These are phyloP conservation scores for Yamadazyma diospyri DNA, from an alignment of 1,139 yeast species.

Conservation along the genomic window DNA sequence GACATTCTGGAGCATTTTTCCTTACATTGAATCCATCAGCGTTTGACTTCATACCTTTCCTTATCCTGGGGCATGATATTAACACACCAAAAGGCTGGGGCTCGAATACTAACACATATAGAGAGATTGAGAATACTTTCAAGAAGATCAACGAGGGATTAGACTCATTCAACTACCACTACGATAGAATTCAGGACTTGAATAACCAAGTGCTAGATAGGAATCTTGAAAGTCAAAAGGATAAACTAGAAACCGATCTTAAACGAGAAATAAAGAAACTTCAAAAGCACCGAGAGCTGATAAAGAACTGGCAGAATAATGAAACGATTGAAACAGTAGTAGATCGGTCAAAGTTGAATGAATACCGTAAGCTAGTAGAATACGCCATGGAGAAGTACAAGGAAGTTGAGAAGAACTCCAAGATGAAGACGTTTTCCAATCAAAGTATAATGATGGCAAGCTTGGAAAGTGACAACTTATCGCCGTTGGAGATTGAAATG, in stretches of 20 bases:
- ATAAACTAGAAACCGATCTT: conserved; percentile 86
- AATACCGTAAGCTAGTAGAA: conserved; percentile 41
- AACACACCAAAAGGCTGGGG: too few relatives aligned
- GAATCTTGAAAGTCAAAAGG: conserved; percentile 89
- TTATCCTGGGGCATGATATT: too few relatives aligned
- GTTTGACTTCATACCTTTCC: too few relatives aligned
- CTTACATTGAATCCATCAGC: too few relatives aligned
- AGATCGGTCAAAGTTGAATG: conserved; percentile 35
- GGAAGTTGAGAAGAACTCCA: conserved; percentile 44
- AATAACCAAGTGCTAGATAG: conserved; percentile 47
- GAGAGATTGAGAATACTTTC: conserved; percentile 91
- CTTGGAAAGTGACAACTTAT: conserved; percentile 30
- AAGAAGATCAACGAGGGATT: conserved; percentile 95
- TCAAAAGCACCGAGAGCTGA: conserved; percentile 92
- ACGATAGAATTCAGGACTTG: conserved; percentile 42
- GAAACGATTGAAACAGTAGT: conserved; percentile 44
- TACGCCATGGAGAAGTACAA: conserved; percentile 50
- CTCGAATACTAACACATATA: conserved; percentile 19
- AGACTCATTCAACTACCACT: conserved; percentile 60
- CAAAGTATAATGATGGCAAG: conserved; percentile 47
- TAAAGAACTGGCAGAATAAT: conserved; percentile 78
- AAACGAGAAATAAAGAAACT: conserved; percentile 95
- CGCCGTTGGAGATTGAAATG: conserved; percentile 35
- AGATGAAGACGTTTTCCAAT: conserved; percentile 45
- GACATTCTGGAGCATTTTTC: too few relatives aligned